Base-by-base conservation (phyloP, 345 rosid genomes). In the Xanthoceras sorbifolium region DNA sequence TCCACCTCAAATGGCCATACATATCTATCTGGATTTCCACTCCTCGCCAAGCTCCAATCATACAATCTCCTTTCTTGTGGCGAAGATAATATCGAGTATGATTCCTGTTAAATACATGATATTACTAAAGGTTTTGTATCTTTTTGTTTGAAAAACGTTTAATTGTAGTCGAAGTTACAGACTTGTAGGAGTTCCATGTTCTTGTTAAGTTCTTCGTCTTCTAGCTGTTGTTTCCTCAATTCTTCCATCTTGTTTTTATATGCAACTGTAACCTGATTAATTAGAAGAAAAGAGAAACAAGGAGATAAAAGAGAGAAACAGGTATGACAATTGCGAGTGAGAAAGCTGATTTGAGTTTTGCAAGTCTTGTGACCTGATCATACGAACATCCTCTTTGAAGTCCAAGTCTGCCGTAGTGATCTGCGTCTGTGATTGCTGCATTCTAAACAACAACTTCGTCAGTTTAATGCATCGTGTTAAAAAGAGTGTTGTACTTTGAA, bases 341-440 rank as follows among this genome's bases (percentile, higher is more conserved):
- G 14, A 5, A 10, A 10, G 73, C 2, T 18, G 44, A 46, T 23
- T 8, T 76, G 54, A 23, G 67, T 9, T 64, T n/a, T n/a, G n/a
- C n/a, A n/a, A n/a, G n/a, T n/a, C n/a, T 9, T 64, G 34, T 61
- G 6, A 91, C 94, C 89, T 90, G 86, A 28, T 91, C 94, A 69
- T 80, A 81, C 40, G 98, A 87, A 73, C 92, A 93, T 36, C 84
- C 85, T 82, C 86, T 84, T 50, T 77, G 83, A 75, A 91, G 54
- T 26, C 93, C 94, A 38, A 94, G 94, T 60, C 80, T 82, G 7
- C 86, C 94, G 14, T 95, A 95, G 77, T 95, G 87, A 90, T 95
- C 99, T 1, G 67, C 93, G 77, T 90, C 96, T 74, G 96, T 95
- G 65, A 93, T 91, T 6, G 97, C 98, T 94, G 95, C 94, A 91